Percentiles rank a stretch among this genome's conserved stretches.
Conservation (phyloP, 495 filamentous ascomycete species). For the Hapsidospora chrysogenum region DNA sequence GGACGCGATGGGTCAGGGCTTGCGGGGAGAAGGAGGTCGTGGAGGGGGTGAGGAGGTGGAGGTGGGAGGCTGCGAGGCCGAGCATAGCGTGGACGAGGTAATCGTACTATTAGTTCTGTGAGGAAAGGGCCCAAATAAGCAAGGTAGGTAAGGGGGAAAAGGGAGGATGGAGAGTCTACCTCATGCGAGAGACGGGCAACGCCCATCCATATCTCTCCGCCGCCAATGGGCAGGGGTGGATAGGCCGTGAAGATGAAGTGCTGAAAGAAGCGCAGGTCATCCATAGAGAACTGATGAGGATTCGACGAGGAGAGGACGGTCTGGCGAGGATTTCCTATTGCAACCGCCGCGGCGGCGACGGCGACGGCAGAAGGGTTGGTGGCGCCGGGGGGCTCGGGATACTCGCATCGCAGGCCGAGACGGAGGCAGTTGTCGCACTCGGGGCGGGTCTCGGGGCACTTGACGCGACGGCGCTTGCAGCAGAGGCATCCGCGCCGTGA, state of each 20-base stretch:
- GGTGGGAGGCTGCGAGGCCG: slow-evolving; percentile 30
- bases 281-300: slow-evolving; percentile 16
- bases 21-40: slow-evolving; percentile 9
- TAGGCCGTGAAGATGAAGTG: slow-evolving; percentile 36
- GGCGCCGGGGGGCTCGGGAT: slow-evolving; percentile 13
- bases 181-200: slow-evolving; percentile 29
- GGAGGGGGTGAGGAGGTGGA: slow-evolving; percentile 11
- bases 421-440: slow-evolving; percentile 34
- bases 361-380: no score
- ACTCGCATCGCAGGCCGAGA: slow-evolving; percentile 31
- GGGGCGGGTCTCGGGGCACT: slow-evolving; percentile 35
- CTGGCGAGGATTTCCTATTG: slow-evolving; percentile 4
- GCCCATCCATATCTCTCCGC: slow-evolving; percentile 30
- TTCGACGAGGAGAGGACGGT: slow-evolving; percentile 9
- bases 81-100: slow-evolving; percentile 33
- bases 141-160: neutral
- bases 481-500: slow-evolving; percentile 36
- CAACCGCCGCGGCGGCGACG: no score
- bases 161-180: slow-evolving; percentile 10
- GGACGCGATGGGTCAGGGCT: slow-evolving; percentile 29
- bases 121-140: no score
- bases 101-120: slow-evolving; percentile 17
- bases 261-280: slow-evolving; percentile 38
- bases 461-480: slow-evolving; percentile 42
- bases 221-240: slow-evolving; percentile 34